Base-by-base conservation (phyloP, 352 stramenopile species). In the Pythium periplocum region DNA sequence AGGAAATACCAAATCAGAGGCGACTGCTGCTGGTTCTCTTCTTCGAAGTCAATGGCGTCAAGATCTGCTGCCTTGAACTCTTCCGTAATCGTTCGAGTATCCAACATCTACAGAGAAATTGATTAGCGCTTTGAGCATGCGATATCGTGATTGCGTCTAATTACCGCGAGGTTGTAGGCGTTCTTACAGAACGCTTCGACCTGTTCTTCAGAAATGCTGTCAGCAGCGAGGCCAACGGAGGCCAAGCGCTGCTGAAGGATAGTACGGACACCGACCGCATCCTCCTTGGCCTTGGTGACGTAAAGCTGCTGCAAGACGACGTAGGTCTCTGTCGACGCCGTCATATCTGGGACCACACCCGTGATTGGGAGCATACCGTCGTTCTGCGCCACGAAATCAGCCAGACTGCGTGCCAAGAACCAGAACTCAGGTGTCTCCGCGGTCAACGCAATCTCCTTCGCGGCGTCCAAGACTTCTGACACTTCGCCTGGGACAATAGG, bases 321-420 rank as follows among this genome's bases (percentile, higher is more conserved):
- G 70, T 98, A 99, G 7, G 62, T 71, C n/a, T 95, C 74, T 1
- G 96, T 99, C 8, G 94, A 95, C 10, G 92, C 86, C 5, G 96
- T 98, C 95, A 99, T 98, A 56, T 99, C 97, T 0, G 96, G 97
- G 32, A 99, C 88, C 8, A 86, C 83, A 3, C 95, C 95, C 35
- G 88, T 89, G n/a, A 98, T 67, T 3, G 93, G 92, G 46, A 86
- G 64, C 42, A 85, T 38, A 1, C 72, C 77, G 8, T 76, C 67
- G 49, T 91, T 88, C 31, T 69, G 59, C 32, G 74, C 59, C 7
- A 96, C 71, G 72, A 97, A 97, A 35, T 87, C 74, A 3, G 65
- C 68, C 12, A 98, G 45, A 0, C 78, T 78, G 33, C 72, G 59
- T 1, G 87, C 80, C 17, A 97, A 45, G 34, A 96, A 68, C 77